Base-by-base conservation (phyloP, 345 rosid species). In the Dovyalis caffra region DNA sequence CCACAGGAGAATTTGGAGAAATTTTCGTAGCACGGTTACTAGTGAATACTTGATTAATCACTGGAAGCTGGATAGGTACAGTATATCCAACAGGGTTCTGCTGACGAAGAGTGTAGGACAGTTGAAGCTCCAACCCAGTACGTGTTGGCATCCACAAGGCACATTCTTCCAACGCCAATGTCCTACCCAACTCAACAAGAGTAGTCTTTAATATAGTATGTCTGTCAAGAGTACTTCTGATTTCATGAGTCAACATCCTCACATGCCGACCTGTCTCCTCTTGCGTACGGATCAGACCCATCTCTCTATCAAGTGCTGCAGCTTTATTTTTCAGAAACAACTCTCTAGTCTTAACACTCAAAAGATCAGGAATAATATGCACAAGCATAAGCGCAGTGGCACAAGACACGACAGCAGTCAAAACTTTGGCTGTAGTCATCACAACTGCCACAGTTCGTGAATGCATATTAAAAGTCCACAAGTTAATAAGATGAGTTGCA, bases 81-180 rank as follows among this genome's bases (percentile, higher is more conserved):
- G 97, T 93, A 81, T 88, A 92, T 69, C 87, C 97, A 23, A 96
- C 91, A 0, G 97, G 97, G 85, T 96, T 95, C 79, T 93, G 98
- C 77, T 92, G 99, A 69, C 87, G 92, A 78, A 96, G 91, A 11
- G 99, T 90, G 75, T 92, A 92, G 16, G 98, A 89, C 12, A 96
- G 99, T 72, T 92, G 99, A 62, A 96, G 87, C 86, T 96, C 99
- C 75, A 93, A 83, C 23, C 99, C 99, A 45, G 93, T 92, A 34
- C 95, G 91, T 8, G 98, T 96, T 33, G 99, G 99, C 99, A 96
- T 96, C 99, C 99, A 96, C 85, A 93, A 80, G 15, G 98, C 97
- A 79, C 99, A 96, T 78, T 96, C 99, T 80, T 96, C 98, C 81
- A 96, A 73, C 28, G 81, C 93, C 79, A 96, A 82, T 8, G 99